phyloP scores from a whole-genome alignment of 106 monocot genomes.

The Allium sativum region DNA sequence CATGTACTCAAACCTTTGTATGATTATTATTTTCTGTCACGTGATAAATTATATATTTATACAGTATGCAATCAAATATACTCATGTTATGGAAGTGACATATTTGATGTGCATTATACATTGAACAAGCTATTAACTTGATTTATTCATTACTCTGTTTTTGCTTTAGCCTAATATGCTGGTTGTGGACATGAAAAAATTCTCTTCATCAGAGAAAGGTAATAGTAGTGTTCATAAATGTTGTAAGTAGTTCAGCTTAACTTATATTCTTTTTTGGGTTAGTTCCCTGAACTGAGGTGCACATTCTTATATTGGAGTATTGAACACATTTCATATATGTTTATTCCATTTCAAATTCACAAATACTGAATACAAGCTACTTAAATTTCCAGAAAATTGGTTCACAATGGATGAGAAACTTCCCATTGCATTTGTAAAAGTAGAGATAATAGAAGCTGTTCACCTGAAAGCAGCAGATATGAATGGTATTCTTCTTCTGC shows the following conservation, averaged over 20 bases:
- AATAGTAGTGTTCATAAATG: constrained; percentile 3
- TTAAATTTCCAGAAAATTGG: constrained; percentile 31
- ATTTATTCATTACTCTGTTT: background rate
- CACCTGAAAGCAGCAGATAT: constrained; percentile 49
- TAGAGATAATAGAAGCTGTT: constrained; percentile 53
- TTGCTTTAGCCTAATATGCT: constrained; percentile 90
- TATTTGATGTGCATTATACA: no score
- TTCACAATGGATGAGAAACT: constrained; percentile 49
- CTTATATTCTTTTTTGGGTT: no score
- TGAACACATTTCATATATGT: background rate
- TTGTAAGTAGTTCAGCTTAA: background rate
- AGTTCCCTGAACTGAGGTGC: no score
- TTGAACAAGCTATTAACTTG: background rate
- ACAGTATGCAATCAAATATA: no score
- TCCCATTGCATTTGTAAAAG: constrained; percentile 45
- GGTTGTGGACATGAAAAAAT: constrained; percentile 80
- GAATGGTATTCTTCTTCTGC: constrained; percentile 23
- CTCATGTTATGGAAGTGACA: no score
- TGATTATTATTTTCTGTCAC: no score
- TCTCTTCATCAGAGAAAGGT: constrained; percentile 65
- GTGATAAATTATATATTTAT: no score
- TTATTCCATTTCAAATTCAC: background rate
- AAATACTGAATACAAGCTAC: background rate
- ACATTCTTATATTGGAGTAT: no score
- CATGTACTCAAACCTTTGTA: no score